A percentile compares a stretch with the other conserved stretches of the same genome.
Evolutionary conservation across 2,329 filamentous ascomycete genomes (phyloP).

Genomic region (Bipolaris sorokiniana): DNA sequence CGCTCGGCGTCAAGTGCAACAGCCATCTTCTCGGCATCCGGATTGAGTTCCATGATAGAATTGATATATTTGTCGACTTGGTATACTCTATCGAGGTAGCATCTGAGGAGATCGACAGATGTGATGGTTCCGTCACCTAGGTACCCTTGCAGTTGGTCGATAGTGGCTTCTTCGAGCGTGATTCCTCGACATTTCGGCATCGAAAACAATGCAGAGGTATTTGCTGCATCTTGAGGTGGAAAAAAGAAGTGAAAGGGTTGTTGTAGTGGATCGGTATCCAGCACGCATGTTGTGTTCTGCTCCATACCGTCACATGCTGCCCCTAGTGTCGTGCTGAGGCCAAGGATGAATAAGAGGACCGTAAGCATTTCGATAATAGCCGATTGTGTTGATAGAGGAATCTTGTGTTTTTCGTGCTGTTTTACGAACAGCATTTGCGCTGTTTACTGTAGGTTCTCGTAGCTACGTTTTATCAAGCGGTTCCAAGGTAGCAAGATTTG

Average conservation of each 20-base stretch:
- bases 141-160: conserved; percentile 68
- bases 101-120: conserved; percentile 29
- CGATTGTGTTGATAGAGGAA: too few species aligned
- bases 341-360: neutral
- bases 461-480: too few species aligned
- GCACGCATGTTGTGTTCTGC: conserved; percentile 20
- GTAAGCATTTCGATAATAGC: neutral
- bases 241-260: conserved; percentile 47
- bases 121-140: conserved; percentile 55
- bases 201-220: conserved; percentile 58
- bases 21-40: conserved; percentile 69
- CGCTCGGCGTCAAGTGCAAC: conserved; percentile 66
- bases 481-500: too few species aligned
- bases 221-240: conserved; percentile 35
- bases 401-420: neutral
- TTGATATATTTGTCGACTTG: conserved; percentile 71
- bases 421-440: neutral
- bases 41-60: conserved; percentile 70
- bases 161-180: conserved; percentile 70
- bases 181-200: conserved; percentile 68
- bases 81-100: conserved; percentile 61
- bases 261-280: conserved; percentile 28
- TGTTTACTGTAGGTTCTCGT: neutral
- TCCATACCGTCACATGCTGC: conserved; percentile 11
- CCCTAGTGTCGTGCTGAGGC: conserved; percentile 7